Base-by-base conservation (phyloP, 1,284 basidiomycete species). In the Hemileccinum hortonii region DNA sequence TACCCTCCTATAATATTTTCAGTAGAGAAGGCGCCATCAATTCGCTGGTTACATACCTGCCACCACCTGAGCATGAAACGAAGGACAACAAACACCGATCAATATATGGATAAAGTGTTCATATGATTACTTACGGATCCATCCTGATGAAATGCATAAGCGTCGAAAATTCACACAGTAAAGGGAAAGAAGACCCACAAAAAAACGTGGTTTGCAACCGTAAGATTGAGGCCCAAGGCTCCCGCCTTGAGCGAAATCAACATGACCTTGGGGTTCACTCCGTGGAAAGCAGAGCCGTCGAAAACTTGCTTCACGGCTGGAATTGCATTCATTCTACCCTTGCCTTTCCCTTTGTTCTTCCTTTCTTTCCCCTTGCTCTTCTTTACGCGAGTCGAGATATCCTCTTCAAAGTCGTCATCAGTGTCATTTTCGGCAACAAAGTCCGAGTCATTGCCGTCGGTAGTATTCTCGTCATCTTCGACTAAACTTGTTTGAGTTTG, bases 201-300 rank as follows among this genome's bases (percentile, higher is more conserved):
- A 64, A 90, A 92, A 1, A 95, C 90, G 65, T 94, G 91, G 63
- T 92, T 94, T 2, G 93, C 93, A 15, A 90, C 89, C 1, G 92
- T 95, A 55, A 95, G 71, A 67, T 95, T 95, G 50, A 95, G 73
- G 5, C 92, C 93, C 22, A 94, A 78, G 3, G 93, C 92, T 30
- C 87, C 87, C 42, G 80, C 81, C 67, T 94, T 94, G 59, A 95
- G 75, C 8, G 92, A 94, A 50, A 95, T 89, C 47, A 95, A 77
- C 87, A 94, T 86, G 29, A 94, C 86, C 54, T 77, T 79, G 2
- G 92, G 89, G 63, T 84, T 89, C 26, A 66, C 67, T 15, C 69
- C 70, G 35, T 45, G 6, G 24, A 61, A 57, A 18, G 55, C 42
- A 42, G 60, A 66, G 6, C 52, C 47, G 19, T 68, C 50, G 42